phyloP scores from a whole-genome alignment of 495 filamentous ascomycete genomes.

The Podospora fimiseda region DNA sequence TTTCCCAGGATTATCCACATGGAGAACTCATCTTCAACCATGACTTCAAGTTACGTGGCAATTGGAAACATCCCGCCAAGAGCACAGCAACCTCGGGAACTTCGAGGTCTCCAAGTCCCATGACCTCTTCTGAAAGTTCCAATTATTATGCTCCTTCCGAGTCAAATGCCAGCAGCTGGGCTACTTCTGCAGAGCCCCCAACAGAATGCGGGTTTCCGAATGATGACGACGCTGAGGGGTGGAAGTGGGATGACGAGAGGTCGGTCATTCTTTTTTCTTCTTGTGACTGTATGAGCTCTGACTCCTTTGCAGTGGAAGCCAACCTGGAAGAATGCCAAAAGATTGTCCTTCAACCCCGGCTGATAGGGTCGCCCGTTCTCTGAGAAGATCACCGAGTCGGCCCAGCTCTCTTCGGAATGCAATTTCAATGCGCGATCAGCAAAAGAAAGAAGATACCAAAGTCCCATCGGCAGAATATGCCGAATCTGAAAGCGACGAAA shows the following conservation, averaged over 20 bases:
- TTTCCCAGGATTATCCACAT: neutral
- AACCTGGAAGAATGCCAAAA: conserved; percentile 2
- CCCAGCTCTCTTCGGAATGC: conserved; percentile 16
- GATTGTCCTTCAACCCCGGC: conserved; percentile 11
- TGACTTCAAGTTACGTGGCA: neutral
- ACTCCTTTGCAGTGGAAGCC: neutral
- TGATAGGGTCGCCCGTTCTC: conserved; percentile 4
- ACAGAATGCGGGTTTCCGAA: conserved; percentile 14
- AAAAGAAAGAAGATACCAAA: neutral
- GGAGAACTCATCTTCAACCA: neutral
- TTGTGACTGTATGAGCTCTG: neutral
- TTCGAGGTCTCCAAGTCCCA: conserved; percentile 19
- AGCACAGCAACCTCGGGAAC: conserved; percentile 11
- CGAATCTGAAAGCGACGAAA: conserved; percentile 16
- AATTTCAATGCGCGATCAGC: conserved; percentile 9
- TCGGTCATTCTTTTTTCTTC: conserved; percentile 4
- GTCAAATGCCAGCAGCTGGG: conserved; percentile 20
- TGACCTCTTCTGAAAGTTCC: conserved; percentile 15
- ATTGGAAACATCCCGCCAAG: neutral
- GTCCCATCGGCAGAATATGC: neutral
- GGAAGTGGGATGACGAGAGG: conserved; percentile 21
- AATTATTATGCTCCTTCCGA: conserved; percentile 11
- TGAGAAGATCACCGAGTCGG: conserved; percentile 10
- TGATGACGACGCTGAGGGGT: conserved; percentile 14
- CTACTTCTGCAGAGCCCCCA: conserved; percentile 15